These are phyloP conservation scores for Euphorbia peplus DNA, from an alignment of 345 rosid species.

Conservation along the genomic window DNA sequence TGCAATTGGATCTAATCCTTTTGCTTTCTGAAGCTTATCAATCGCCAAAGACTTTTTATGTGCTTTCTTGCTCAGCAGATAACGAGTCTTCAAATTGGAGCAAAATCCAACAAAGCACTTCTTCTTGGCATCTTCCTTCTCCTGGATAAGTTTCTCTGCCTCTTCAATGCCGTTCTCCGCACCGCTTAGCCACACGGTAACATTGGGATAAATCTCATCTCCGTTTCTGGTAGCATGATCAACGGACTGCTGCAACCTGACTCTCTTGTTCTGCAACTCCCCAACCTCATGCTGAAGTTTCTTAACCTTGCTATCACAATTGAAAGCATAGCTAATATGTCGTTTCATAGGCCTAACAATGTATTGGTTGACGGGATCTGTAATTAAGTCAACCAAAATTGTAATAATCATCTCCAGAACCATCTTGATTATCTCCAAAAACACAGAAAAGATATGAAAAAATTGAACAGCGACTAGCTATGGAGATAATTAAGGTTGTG, in stretches of 20 bases:
- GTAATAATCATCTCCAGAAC: background rate
- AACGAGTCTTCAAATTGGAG: background rate
- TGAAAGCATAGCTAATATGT: no score
- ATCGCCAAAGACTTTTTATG: background rate
- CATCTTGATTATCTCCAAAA: no score
- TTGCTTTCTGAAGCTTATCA: background rate
- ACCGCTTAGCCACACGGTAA: background rate
- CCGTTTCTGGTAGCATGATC: no score
- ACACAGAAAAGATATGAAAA: no score
- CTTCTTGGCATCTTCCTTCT: background rate
- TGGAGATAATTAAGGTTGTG: no score
- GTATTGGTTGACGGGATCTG: background rate
- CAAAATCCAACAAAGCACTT: constrained; percentile 1
- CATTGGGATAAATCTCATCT: no score
- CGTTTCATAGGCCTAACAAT: background rate
- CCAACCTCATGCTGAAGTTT: no score
- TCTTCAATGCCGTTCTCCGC: background rate
- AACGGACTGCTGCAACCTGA: no score
- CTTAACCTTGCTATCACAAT: no score
- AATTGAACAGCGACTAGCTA: no score
- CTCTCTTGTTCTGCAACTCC: no score
- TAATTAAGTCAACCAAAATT: background rate
- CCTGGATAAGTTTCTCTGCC: background rate
- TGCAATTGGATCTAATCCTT: background rate
- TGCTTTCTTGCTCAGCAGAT: background rate